Conservation (phyloP, 495 filamentous ascomycete genomes). For the Halenospora varia region DNA sequence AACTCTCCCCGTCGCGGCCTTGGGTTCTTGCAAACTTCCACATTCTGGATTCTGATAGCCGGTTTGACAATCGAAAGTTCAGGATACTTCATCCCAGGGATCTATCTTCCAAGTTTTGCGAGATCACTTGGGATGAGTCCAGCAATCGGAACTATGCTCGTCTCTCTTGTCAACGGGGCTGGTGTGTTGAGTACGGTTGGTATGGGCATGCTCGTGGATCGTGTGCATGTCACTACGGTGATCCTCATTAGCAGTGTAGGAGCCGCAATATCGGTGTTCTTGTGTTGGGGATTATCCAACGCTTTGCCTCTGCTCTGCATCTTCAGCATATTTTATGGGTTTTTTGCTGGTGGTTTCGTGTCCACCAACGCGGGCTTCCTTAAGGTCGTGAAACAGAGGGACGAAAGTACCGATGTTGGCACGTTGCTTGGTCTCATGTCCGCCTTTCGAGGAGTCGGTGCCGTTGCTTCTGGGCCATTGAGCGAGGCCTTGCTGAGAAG, state of each 20-base stretch:
- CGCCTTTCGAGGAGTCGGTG: constrained; percentile 62
- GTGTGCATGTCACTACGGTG: constrained; percentile 54
- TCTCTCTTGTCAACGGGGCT: constrained; percentile 55
- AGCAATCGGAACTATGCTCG: constrained; percentile 36
- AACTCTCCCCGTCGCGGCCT: constrained; percentile 35
- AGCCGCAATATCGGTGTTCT: constrained; percentile 52
- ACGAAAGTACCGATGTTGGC: constrained; percentile 40
- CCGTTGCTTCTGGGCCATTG: constrained; percentile 56
- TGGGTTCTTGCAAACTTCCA: constrained; percentile 38
- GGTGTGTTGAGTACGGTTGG: constrained; percentile 53
- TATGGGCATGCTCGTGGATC: constrained; percentile 58
- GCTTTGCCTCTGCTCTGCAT: constrained; percentile 54
- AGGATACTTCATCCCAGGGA: constrained; percentile 63
- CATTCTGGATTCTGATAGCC: constrained; percentile 48
- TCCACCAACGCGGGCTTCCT: constrained; percentile 60
- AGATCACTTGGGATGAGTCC: constrained; percentile 30
- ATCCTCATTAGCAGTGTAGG: constrained; percentile 55
- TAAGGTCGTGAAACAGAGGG: constrained; percentile 37
- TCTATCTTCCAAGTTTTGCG: constrained; percentile 63
- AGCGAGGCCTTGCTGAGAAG: constrained; percentile 49
- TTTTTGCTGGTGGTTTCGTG: constrained; percentile 63
- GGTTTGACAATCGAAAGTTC: constrained; percentile 58
- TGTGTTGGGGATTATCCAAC: constrained; percentile 63
- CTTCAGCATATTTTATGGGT: constrained; percentile 64
- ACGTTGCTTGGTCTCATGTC: constrained; percentile 42